These are phyloP conservation scores for Tephrocybe sp. DNA, from an alignment of 768 basidiomycete species.

Conservation along the genomic window DNA sequence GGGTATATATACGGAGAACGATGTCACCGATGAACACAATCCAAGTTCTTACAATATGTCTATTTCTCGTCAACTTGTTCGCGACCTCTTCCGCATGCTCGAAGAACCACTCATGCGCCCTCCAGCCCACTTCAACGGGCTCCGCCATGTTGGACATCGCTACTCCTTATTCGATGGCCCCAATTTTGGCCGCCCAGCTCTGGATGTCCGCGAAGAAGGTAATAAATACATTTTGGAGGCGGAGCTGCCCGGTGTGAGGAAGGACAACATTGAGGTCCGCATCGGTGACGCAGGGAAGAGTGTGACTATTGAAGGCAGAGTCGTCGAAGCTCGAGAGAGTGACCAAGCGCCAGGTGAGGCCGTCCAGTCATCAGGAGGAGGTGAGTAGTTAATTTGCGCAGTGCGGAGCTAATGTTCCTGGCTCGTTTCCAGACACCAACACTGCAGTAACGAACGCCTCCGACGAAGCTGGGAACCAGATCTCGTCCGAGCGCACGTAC, in stretches of 20 bases:
- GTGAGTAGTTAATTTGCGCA: neutral
- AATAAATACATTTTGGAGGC: conserved; percentile 70
- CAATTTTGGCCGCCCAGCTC: conserved; percentile 46
- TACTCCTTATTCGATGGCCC: conserved; percentile 47
- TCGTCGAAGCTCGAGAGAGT: conserved; percentile 28
- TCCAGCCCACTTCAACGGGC: conserved; percentile 16
- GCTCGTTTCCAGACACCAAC: conserved; percentile 6
- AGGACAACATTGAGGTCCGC: conserved; percentile 71
- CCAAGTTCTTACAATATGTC: conserved; percentile 48
- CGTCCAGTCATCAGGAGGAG: conserved; percentile 3
- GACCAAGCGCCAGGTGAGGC: conserved; percentile 4
- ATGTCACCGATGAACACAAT: neutral
- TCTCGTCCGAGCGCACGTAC: conserved; percentile 63
- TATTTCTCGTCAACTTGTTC: conserved; percentile 60
- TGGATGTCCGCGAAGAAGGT: conserved; percentile 69
- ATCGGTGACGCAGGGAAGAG: conserved; percentile 71
- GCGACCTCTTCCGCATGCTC: conserved; percentile 73
- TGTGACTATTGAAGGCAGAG: conserved; percentile 71
- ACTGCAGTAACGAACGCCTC: conserved; percentile 19
- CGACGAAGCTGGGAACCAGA: conserved; percentile 37
- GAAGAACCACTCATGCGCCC: conserved; percentile 65
- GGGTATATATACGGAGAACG: conserved; percentile 8
- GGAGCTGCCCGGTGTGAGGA: conserved; percentile 77
- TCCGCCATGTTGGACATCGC: conserved; percentile 6
- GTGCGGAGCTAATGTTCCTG: neutral